These are phyloP conservation scores for Brettanomyces custersianus DNA, from an alignment of 805 yeast genomes.

Conservation along the genomic window DNA sequence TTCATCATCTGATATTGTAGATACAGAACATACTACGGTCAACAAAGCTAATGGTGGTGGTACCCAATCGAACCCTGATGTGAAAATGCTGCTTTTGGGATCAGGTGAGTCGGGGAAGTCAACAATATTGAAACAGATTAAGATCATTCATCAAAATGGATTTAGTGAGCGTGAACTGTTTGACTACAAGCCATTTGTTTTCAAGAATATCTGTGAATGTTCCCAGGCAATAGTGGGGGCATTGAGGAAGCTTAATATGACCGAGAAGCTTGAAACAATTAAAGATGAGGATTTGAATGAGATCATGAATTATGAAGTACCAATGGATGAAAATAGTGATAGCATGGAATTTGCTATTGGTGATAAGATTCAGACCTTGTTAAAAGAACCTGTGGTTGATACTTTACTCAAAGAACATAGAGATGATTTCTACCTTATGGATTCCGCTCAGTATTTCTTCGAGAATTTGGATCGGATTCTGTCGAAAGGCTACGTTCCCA, in stretches of 20 bases:
- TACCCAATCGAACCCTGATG: conserved; percentile 36
- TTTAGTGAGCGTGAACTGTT: conserved; percentile 60
- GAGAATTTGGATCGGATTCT: conserved; percentile 57
- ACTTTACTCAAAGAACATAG: conserved; percentile 49
- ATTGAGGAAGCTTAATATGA: conserved; percentile 40
- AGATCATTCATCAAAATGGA: conserved; percentile 66
- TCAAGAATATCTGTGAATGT: conserved; percentile 68
- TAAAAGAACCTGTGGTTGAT: conserved; percentile 50
- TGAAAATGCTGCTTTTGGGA: conserved; percentile 71
- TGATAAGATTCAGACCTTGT: conserved; percentile 38
- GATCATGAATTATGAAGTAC: conserved; percentile 37
- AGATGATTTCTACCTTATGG: conserved; percentile 73
- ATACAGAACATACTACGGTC: not conserved
- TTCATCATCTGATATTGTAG: not conserved
- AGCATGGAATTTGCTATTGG: conserved; percentile 39
- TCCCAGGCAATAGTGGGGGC: conserved; percentile 65
- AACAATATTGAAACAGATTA: conserved; percentile 75
- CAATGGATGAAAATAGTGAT: conserved; percentile 42
- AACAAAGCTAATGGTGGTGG: no score
- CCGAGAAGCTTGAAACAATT: conserved; percentile 25
- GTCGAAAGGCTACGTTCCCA: conserved; percentile 55
- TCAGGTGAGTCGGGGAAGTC: conserved; percentile 86
- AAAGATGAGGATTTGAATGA: conserved; percentile 31
- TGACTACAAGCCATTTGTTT: conserved; percentile 73
- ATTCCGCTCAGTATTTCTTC: conserved; percentile 75